Base-by-base conservation (phyloP, 352 stramenopile genomes). In the Thraustotheca clavata region DNA sequence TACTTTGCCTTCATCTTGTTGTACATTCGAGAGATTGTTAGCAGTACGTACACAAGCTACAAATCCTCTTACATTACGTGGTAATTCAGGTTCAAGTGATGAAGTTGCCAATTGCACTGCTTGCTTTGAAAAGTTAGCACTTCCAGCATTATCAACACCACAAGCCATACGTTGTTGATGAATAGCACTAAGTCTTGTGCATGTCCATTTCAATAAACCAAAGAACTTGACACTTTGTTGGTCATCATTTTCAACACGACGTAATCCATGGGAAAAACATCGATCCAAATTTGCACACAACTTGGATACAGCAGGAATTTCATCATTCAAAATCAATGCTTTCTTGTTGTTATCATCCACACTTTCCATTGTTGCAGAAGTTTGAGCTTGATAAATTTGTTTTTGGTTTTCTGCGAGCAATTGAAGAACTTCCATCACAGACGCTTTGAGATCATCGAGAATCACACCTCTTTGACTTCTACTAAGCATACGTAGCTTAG, bases 151-250 rank as follows among this genome's bases (percentile, higher is more conserved):
- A 20, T 86, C 71, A 38, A 88, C 62, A 33, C 57, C 57, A 24
- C 8, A 38, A 16, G 57, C 57, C 70, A 83, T 72, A 55, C 88
- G 83, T 52, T 78, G 77, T 69, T 85, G 75, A 22, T 80, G 76
- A 41, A 91, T 79, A 14, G 80, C 77, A 62, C 87, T 80, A 36
- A 93, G 75, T 35, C 83, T 72, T 29, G 83, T 88, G 71, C 81
- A 93, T 12, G 81, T 90, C 83, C 83, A 93, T 71, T 93, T 93
- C 63, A 88, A 77, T 4, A 90, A 73, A 18, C 83, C 83, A 47
- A 91, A 93, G 71, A 91, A 93, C 59, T 93, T 88, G 70, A 93
- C 83, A 1, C 79, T 89, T 33, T 79, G 73, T n/a, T 41, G 35
- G 46, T 76, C 67, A 48, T 79, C 73, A 39, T 67, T 67, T 41